Evolutionary conservation across 352 stramenopile genomes (phyloP), one percentile per base, ranked within the genome.

Genomic region (Blastocystis sp.): DNA sequence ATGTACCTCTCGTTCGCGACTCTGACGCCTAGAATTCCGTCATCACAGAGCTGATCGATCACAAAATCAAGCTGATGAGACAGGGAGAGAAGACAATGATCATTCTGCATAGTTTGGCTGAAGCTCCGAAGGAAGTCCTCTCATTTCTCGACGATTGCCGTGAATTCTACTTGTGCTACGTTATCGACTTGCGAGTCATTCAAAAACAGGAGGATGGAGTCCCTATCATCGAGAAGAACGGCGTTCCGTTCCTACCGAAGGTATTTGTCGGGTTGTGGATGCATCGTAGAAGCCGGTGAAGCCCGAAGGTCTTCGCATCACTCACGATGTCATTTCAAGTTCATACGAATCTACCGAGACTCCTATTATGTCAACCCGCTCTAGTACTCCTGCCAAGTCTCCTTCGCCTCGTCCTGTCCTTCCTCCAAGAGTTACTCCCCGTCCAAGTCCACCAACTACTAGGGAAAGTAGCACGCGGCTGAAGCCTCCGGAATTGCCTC

Each of bases 71-170:
- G 37, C 73, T 84, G 9, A 66, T 84, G 73, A 23, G 73, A 11
- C 73, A 84, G 50, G 73, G 73, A n/a, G 73, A 84, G 23, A 84
- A 84, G 47, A 84, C 73, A 23, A 84, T 84, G 73, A 66, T 84
- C n/a, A 84, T 84, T 43, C 34, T 68, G 43, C 73, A 66, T 53
- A 84, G 73, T 23, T 66, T 47, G 29, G 37, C 70, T 13, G 47
- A 64, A 1, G 26, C 73, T 37, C 73, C 73, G 15, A 84, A 84
- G 50, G 53, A 84, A 23, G 7, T 84, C 13, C 20, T 23, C 8
- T 63, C 73, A 1, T 84, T 84, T 43, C 18, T 84, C 7, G 73
- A 84, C 13, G 56, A 29, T 37, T 84, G 73, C 9, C 26, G 41
- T n/a, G 73, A 84, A 18, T 84, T 84, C 23, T 84, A 54, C 39